phyloP scores from a whole-genome alignment of 2,329 filamentous ascomycete genomes.

The Periconia sp. region DNA sequence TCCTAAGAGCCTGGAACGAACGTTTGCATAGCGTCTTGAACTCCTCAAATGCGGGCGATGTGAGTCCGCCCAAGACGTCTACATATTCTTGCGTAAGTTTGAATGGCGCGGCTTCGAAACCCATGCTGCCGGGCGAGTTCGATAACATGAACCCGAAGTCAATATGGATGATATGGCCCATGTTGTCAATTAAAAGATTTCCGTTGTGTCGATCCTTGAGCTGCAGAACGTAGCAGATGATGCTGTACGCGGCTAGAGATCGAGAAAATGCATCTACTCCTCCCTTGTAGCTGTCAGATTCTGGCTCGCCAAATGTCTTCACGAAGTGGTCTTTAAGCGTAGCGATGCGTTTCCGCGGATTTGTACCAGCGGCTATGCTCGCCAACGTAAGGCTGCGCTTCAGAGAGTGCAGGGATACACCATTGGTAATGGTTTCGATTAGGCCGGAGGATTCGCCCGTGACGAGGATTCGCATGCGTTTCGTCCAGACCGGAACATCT shows the following conservation, averaged over 20 bases:
- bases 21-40: conserved; percentile 83
- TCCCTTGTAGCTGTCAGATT: conserved; percentile 71
- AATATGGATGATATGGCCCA: conserved; percentile 86
- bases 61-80: conserved; percentile 77
- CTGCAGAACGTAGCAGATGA: conserved; percentile 83
- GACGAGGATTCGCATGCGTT: conserved; percentile 84
- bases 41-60: conserved; percentile 72
- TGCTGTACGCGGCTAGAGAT: conserved; percentile 83
- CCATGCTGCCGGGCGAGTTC: conserved; percentile 82
- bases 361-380: conserved; percentile 73
- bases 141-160: conserved; percentile 92
- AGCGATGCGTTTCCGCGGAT: conserved; percentile 76
- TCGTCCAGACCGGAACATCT: conserved; percentile 81
- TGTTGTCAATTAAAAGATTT: conserved; percentile 83
- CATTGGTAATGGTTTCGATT: conserved; percentile 87
- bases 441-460: conserved; percentile 84
- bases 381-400: conserved; percentile 82
- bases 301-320: conserved; percentile 75
- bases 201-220: conserved; percentile 88
- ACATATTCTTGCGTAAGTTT: conserved; percentile 88
- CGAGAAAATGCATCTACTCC: conserved; percentile 81
- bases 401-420: conserved; percentile 83
- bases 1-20: conserved; percentile 80
- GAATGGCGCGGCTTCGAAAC: conserved; percentile 86
- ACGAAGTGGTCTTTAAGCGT: conserved; percentile 82